phyloP scores from a whole-genome alignment of 805 yeast species.

The Suhomyces sp. region DNA sequence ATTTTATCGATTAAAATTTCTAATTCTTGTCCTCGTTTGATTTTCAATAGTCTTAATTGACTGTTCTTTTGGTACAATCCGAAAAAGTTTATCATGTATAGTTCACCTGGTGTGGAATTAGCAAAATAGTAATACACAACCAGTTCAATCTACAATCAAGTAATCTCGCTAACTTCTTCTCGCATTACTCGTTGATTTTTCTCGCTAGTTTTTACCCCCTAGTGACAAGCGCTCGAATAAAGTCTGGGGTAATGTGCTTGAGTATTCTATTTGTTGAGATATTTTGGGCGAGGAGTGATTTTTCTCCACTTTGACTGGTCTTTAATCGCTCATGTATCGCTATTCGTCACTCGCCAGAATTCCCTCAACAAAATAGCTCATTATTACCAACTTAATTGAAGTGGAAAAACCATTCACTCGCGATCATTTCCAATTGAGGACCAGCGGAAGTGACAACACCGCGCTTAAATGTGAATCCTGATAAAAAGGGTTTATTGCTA shows the following conservation, averaged over 20 bases:
- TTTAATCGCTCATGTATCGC: not conserved
- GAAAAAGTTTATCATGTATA: not conserved
- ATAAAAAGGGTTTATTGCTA: not conserved
- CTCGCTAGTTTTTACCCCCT: not conserved
- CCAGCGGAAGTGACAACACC: not conserved
- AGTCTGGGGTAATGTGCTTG: not conserved
- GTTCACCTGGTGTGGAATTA: constrained; percentile 2
- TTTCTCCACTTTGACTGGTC: not conserved
- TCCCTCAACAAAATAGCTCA: not conserved
- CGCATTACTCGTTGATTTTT: not conserved
- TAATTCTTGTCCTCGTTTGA: constrained; percentile 1
- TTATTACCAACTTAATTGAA: not conserved
- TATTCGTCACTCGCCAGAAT: not conserved
- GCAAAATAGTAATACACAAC: not conserved
- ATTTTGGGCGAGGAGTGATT: not conserved
- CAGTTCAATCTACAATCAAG: not conserved
- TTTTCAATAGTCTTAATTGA: not conserved
- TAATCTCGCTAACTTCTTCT: not conserved
- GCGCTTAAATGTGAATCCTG: not conserved
- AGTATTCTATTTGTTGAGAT: not conserved
- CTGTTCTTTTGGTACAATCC: not conserved
- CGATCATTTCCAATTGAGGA: not conserved
- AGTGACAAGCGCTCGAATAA: not conserved
- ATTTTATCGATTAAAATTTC: not conserved
- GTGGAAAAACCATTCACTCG: not conserved